Conservation (phyloP, 2,329 filamentous ascomycete genomes). For the Cytospora chrysosperma region DNA sequence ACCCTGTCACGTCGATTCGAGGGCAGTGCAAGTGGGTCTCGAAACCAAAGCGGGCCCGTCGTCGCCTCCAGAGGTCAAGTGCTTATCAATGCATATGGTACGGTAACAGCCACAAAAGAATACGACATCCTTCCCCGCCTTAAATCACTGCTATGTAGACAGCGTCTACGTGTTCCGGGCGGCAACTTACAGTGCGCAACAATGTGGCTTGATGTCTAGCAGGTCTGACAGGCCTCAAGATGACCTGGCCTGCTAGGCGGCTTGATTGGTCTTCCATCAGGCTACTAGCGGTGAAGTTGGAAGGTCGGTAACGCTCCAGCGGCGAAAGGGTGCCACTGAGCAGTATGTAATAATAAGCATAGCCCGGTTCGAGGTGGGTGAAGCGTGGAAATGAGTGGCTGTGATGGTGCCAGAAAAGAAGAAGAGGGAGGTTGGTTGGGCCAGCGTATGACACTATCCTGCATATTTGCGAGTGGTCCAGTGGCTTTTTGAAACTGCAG, state of each 20-base stretch:
- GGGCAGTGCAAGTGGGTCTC: neutral
- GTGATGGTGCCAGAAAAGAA: neutral
- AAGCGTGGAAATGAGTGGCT: neutral
- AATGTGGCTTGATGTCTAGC: neutral
- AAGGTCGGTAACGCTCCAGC: neutral
- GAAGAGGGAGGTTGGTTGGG: neutral
- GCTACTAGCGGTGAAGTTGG: neutral
- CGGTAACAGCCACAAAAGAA: neutral
- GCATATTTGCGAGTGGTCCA: neutral
- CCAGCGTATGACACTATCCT: neutral
- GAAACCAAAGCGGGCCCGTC: neutral
- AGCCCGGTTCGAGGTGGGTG: neutral
- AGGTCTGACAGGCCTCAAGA: neutral
- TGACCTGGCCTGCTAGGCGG: neutral
- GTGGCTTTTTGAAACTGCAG: neutral
- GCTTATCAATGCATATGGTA: neutral
- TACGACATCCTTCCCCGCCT: neutral
- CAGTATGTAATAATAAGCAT: neutral
- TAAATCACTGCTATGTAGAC: neutral
- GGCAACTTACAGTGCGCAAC: neutral
- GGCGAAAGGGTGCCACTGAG: neutral
- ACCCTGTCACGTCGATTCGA: neutral
- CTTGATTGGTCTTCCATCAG: neutral
- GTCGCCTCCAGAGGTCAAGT: too few relatives aligned
- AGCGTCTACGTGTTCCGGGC: neutral